These are phyloP conservation scores for Lecanicillium sp. DNA, from an alignment of 2,329 filamentous ascomycete species.

Conservation along the genomic window DNA sequence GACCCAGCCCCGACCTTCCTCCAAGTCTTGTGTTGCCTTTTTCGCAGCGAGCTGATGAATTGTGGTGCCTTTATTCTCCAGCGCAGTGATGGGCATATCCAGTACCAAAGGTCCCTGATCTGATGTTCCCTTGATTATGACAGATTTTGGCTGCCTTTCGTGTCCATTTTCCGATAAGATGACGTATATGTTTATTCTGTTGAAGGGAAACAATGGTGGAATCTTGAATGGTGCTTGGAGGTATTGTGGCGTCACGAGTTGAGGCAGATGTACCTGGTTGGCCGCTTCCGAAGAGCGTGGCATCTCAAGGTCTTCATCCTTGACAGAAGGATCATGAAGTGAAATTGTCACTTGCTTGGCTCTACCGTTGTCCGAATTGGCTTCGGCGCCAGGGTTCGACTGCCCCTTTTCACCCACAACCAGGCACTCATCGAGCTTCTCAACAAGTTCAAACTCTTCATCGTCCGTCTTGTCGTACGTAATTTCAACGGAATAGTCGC, in stretches of 20 bases:
- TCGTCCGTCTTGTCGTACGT: constrained; percentile 37
- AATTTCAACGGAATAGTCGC: constrained; percentile 55
- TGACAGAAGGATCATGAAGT: constrained; percentile 44
- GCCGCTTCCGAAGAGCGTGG: constrained; percentile 15
- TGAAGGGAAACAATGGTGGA: constrained; percentile 59
- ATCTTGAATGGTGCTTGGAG: constrained; percentile 58
- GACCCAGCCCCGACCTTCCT: constrained; percentile 62
- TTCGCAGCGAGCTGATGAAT: constrained; percentile 65
- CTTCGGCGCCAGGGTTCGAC: constrained; percentile 13
- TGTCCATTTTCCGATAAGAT: constrained; percentile 46
- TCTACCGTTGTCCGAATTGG: constrained; percentile 11
- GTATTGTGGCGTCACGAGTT: constrained; percentile 42
- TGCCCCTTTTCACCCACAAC: constrained; percentile 18
- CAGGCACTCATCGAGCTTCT: constrained; percentile 44
- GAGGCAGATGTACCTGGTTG: constrained; percentile 43
- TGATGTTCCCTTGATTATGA: constrained; percentile 51
- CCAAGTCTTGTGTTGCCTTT: constrained; percentile 59
- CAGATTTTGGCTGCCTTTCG: constrained; percentile 34
- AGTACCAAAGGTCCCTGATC: constrained; percentile 51
- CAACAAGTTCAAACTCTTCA: constrained; percentile 55
- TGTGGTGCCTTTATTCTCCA: constrained; percentile 38
- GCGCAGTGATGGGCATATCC: constrained; percentile 51
- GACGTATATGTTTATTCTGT: constrained; percentile 56
- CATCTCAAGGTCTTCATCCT: constrained; percentile 32
- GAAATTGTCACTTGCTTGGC: constrained; percentile 34